Conservation (phyloP, 345 rosid genomes). For the Hibiscus trionum region DNA sequence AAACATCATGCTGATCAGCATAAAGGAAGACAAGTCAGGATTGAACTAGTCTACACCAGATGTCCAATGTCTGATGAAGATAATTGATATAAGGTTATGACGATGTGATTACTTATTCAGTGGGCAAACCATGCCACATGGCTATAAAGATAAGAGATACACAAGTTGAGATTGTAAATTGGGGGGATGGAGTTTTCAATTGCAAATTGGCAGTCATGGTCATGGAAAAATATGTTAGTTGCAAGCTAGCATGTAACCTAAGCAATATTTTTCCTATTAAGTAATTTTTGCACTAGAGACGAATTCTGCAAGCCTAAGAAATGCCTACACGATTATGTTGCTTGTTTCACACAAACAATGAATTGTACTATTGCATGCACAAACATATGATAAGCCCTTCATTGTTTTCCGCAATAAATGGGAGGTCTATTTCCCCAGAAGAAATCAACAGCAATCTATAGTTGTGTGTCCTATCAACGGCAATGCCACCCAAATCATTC, state of each 20-base stretch:
- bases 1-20: not conserved
- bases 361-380: not conserved
- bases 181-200: not conserved
- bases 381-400: not conserved
- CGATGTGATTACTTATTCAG: not conserved
- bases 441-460: not conserved
- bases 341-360: too few species aligned
- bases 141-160: not conserved
- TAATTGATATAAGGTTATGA: not conserved
- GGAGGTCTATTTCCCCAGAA: not conserved
- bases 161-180: not conserved
- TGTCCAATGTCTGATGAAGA: not conserved
- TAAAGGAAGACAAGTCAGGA: not conserved
- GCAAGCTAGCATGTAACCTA: too few species aligned
- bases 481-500: not conserved
- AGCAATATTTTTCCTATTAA: too few species aligned
- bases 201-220: not conserved
- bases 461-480: not conserved
- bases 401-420: not conserved
- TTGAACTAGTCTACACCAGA: not conserved
- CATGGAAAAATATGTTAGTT: too few species aligned
- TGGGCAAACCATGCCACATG: not conserved
- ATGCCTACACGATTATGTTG: too few species aligned
- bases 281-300: too few species aligned
- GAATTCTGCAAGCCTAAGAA: too few species aligned